Base-by-base conservation (phyloP, 148 eudicot species). In the Drosera capensis region DNA sequence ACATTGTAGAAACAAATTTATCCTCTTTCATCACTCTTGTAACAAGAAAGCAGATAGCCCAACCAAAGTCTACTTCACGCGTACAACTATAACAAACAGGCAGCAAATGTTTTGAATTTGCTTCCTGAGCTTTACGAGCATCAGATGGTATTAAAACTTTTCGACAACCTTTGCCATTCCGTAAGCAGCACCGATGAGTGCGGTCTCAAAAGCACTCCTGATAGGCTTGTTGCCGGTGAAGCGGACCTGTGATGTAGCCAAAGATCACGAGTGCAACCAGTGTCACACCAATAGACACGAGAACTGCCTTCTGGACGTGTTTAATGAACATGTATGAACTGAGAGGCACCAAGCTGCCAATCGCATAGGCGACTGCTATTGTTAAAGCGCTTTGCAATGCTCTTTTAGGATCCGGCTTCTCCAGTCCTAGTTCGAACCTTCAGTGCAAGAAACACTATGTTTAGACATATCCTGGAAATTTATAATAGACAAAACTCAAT, bases 351-450 rank as follows among this genome's bases (percentile, higher is more conserved):
- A 75, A 14, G 8, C 95, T 90, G 23, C 95, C 95, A 14, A 77
- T 48, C 15, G 80, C 64, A 71, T 85, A 85, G 22, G 95, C 65
- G 26, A 77, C 56, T 14, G 82, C 86, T 5, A 85, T 85, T 7
- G 95, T 85, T 18, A 85, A 58, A 23, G 90, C 95, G 36, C 95
- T 85, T 25, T 77, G 75, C 3, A 80, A 52, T 18, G 95, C 95
- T 62, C 95, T 69, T 55, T 66, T 80, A 21, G 95, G 95, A 52
- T 80, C 76, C 30, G 95, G 95, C 67, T 85, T 85, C 68, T 85
- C 95, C 67, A 85, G 52, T 20, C 95, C 95, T 28, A 80, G 76
- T 51, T 80, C 95, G 55, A 85, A 85, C 72, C 95, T 85, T 34
- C 38, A 34, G n/a, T 15, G 14, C 1, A 13, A 34, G 2, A 34